phyloP scores from a whole-genome alignment of 2,329 filamentous ascomycete species.

The Alternaria rosae region DNA sequence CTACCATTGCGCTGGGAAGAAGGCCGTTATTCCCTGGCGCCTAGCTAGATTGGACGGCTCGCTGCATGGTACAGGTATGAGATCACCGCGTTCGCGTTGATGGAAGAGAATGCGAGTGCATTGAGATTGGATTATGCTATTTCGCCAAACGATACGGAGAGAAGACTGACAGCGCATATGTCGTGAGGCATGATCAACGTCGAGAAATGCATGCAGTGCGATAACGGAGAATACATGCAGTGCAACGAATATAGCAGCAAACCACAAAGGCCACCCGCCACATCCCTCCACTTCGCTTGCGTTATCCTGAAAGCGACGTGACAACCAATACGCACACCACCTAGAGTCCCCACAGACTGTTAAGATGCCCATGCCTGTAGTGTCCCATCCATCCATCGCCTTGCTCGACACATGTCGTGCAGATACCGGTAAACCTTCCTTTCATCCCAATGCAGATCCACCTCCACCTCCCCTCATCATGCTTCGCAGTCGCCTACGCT shows the following conservation, averaged over 20 bases:
- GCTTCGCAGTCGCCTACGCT: slow-evolving; percentile 9
- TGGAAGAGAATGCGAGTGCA: not conserved
- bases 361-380: slow-evolving; percentile 5
- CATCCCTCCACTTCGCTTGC: not conserved
- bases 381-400: slow-evolving; percentile 9
- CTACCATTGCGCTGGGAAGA: not conserved
- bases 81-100: not conserved
- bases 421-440: slow-evolving; percentile 11
- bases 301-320: not conserved
- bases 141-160: not conserved
- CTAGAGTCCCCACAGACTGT: not conserved
- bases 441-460: not conserved
- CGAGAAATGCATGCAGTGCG: slow-evolving; percentile 2
- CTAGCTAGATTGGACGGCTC: not conserved
- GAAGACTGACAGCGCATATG: slow-evolving; percentile 9
- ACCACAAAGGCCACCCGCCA: not conserved
- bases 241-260: not conserved
- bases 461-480: slow-evolving; percentile 1
- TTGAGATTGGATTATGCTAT: not conserved
- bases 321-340: not conserved
- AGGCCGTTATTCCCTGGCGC: not conserved
- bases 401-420: slow-evolving; percentile 17
- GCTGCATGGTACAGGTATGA: not conserved
- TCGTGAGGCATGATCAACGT: not conserved
- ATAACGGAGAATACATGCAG: not conserved